Percentiles rank a stretch among this genome's conserved stretches.
Evolutionary conservation across 2,329 filamentous ascomycete genomes (phyloP).

Genomic region (Cytospora piceicola): DNA sequence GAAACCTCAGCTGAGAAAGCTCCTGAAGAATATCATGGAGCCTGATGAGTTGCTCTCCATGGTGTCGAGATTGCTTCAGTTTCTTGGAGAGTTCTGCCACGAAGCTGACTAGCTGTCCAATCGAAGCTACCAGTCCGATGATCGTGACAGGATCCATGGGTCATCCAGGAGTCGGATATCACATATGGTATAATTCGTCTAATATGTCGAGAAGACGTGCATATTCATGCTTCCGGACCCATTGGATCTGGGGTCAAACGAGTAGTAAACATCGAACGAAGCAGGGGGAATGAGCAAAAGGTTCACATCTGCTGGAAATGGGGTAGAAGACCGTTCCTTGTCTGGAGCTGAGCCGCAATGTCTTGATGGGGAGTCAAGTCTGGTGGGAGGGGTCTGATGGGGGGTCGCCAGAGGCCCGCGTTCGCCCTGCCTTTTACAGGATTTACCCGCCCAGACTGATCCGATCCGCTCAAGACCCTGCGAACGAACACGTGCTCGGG

Average conservation of each 20-base stretch:
- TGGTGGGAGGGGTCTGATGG: slow-evolving; percentile 1
- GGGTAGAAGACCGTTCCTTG: slow-evolving; percentile 2
- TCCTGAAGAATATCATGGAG: slow-evolving; percentile 16
- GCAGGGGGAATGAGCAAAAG: background rate
- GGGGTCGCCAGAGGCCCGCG: slow-evolving; percentile 8
- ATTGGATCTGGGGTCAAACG: slow-evolving; percentile 10
- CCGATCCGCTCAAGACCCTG: background rate
- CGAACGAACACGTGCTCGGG: background rate
- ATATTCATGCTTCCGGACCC: slow-evolving; percentile 9
- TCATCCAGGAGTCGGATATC: slow-evolving; percentile 1
- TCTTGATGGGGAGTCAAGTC: background rate
- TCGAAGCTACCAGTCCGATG: slow-evolving; percentile 10
- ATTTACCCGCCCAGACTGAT: slow-evolving; percentile 6
- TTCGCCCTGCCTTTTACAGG: slow-evolving; percentile 5
- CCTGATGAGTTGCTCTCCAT: slow-evolving; percentile 15
- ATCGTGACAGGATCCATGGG: slow-evolving; percentile 5
- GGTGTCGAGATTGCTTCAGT: slow-evolving; percentile 7
- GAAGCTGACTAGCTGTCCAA: slow-evolving; percentile 12
- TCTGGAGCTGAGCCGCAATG: background rate
- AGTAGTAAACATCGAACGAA: background rate
- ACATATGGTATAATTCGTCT: slow-evolving; percentile 10
- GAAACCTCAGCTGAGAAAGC: slow-evolving; percentile 16
- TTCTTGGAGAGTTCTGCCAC: slow-evolving; percentile 5
- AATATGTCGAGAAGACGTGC: background rate
- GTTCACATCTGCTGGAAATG: background rate